A percentile compares a stretch with the other conserved stretches of the same genome.
Evolutionary conservation across 495 filamentous ascomycete species (phyloP).

Genomic region (Neurospora terricola): DNA sequence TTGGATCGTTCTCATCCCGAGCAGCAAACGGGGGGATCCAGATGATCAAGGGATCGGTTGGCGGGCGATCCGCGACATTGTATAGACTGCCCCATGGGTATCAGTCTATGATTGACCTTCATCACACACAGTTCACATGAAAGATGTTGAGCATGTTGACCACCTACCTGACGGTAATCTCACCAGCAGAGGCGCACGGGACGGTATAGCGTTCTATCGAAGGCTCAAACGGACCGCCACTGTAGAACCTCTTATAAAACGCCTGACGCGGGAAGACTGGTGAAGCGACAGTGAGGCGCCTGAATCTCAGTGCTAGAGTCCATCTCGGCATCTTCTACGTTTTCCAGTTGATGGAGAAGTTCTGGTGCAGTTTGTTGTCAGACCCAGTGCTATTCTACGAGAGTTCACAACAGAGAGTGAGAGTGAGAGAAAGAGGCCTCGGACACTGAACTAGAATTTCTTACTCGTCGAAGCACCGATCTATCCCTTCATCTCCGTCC

Average conservation of each 20-base stretch:
- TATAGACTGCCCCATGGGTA: constrained; percentile 15
- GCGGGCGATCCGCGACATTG: constrained; percentile 18
- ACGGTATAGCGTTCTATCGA: constrained; percentile 7
- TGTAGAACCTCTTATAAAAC: neutral
- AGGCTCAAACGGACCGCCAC: neutral
- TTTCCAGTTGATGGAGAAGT: neutral
- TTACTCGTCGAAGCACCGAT: neutral
- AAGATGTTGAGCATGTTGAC: neutral
- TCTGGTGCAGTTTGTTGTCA: neutral
- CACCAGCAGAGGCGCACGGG: constrained; percentile 13
- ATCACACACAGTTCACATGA: neutral
- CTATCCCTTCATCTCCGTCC: neutral
- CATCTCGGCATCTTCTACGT: constrained; percentile 7
- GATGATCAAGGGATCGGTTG: constrained; percentile 21
- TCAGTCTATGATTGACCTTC: neutral
- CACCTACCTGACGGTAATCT: constrained; percentile 17
- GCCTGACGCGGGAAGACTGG: neutral
- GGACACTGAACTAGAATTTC: neutral
- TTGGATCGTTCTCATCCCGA: neutral
- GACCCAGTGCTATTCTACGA: neutral
- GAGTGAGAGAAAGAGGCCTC: neutral
- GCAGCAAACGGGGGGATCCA: constrained; percentile 27
- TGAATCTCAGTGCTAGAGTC: neutral
- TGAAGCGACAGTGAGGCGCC: neutral
- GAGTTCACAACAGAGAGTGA: neutral